A percentile compares a stretch with the other conserved stretches of the same genome.
Evolutionary conservation across 257 asterid species (phyloP).

Genomic region (Phtheirospermum japonicum): DNA sequence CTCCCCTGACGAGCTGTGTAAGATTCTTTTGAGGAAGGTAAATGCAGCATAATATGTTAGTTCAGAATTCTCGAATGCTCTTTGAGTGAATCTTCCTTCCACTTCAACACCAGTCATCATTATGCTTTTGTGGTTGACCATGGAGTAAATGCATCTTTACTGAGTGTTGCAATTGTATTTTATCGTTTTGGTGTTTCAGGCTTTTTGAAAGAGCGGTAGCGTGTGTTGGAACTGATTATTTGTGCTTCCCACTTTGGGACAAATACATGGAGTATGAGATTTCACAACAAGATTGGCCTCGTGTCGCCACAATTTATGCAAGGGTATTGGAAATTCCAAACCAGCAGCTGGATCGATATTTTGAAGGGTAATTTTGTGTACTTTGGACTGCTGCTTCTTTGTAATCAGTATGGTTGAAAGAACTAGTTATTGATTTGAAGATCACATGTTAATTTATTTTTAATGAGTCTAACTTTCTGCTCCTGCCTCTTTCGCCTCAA

Average conservation of each 20-base stretch:
- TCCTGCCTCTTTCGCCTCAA: background rate
- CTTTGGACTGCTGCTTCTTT: background rate
- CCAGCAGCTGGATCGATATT: constrained; percentile 95
- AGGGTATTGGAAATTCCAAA: constrained; percentile 83
- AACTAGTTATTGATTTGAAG: background rate
- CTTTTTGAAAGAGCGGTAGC: constrained; percentile 92
- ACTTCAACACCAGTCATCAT: constrained; percentile 35
- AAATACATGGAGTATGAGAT: constrained; percentile 88
- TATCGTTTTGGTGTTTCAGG: constrained; percentile 50
- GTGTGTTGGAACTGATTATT: constrained; percentile 91
- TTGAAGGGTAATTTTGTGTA: constrained; percentile 71
- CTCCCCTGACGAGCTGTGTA: constrained; percentile 75
- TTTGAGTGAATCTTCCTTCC: constrained; percentile 54
- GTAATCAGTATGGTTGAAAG: background rate
- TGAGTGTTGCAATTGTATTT: constrained; percentile 30
- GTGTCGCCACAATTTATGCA: constrained; percentile 76
- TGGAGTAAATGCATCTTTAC: constrained; percentile 22
- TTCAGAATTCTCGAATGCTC: constrained; percentile 61
- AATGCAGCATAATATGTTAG: constrained; percentile 49
- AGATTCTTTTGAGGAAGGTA: constrained; percentile 87
- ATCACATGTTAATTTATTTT: background rate
- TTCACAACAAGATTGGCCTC: constrained; percentile 83
- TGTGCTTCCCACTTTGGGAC: constrained; percentile 97
- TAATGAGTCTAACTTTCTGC: constrained; percentile 7
- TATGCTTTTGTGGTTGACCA: constrained; percentile 35